A percentile compares a stretch with the other conserved stretches of the same genome.
phyloP scores from a whole-genome alignment of 306 rosid genomes.

The Casuarina cunninghamiana region DNA sequence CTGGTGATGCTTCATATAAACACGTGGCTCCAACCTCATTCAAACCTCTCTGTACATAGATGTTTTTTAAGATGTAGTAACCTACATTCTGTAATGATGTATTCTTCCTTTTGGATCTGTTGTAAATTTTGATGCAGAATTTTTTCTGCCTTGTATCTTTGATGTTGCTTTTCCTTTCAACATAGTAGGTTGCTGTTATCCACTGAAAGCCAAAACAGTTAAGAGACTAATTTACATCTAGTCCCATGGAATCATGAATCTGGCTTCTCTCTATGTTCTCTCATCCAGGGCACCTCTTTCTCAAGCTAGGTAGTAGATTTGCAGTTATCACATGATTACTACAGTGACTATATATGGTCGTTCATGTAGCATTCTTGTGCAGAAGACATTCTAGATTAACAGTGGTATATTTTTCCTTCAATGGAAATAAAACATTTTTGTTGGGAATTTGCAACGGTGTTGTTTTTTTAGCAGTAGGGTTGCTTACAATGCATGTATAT shows the following conservation, averaged over 20 bases:
- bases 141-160: not conserved
- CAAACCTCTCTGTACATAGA: not conserved
- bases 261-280: not conserved
- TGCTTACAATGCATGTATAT: not conserved
- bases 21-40: not conserved
- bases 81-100: not conserved
- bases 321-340: constrained; percentile 13
- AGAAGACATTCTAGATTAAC: not conserved
- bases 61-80: not conserved
- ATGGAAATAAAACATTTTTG: not conserved
- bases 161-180: not conserved
- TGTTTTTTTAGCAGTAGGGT: not conserved
- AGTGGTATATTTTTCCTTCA: not conserved
- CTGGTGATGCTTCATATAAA: not conserved
- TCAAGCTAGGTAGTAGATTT: constrained; percentile 10
- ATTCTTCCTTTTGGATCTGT: not conserved
- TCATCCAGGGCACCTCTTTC: not conserved
- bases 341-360: not conserved
- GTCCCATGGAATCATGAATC: not conserved
- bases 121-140: not conserved
- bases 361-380: not conserved
- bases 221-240: not conserved
- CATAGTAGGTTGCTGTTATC: no score
- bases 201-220: not conserved
- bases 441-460: not conserved